Base-by-base conservation (phyloP, 2,329 filamentous ascomycete genomes). In the Rhexocercosporidium sp. region DNA sequence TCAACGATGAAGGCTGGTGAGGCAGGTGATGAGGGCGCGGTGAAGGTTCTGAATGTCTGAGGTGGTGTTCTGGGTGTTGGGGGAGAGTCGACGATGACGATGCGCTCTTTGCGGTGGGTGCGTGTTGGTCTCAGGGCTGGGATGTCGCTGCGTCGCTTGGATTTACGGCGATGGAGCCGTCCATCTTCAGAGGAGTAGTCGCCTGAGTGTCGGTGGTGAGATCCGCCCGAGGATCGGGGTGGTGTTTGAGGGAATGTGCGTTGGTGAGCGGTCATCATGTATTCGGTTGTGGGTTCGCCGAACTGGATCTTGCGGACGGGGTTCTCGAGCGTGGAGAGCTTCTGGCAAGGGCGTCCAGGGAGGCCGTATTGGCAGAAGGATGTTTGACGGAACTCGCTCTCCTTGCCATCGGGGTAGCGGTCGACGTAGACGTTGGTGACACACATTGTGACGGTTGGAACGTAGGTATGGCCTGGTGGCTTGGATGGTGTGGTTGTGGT, bases 61-160 rank as follows among this genome's bases (percentile, higher is more conserved):
- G 84, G 82, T 29, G 84, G 81, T 31, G 82, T 83, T 65, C 81
- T 79, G 41, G 83, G 80, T 9, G 80, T 81, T 14, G 82, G 79
- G 3, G 82, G 82, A 69, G 78, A 78, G 67, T 84, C 80, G 61
- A 82, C 78, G 65, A 85, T 78, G 64, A 82, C 71, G 62, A 82
- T 77, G 65, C 82, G 81, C 68, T 85, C 82, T 59, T 78, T 77
- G 66, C 77, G 78, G 51, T 78, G 72, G 44, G 71, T 68, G 25
- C 74, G 69, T 41, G 65, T 71, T 66, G 72, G 69, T 66, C 64
- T 68, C 18, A 69, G 41, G 9, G 68, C 57, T 69, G 65, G 75
- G n/a, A 72, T 69, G 22, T 72, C 69, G 62, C 76, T 73, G 44
- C 75, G 76, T 66, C 75, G 77, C 70, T 76, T 75, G 76, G 79